Evolutionary conservation across 768 basidiomycete species (phyloP).

Genomic region (Cubamyces lactineus): DNA sequence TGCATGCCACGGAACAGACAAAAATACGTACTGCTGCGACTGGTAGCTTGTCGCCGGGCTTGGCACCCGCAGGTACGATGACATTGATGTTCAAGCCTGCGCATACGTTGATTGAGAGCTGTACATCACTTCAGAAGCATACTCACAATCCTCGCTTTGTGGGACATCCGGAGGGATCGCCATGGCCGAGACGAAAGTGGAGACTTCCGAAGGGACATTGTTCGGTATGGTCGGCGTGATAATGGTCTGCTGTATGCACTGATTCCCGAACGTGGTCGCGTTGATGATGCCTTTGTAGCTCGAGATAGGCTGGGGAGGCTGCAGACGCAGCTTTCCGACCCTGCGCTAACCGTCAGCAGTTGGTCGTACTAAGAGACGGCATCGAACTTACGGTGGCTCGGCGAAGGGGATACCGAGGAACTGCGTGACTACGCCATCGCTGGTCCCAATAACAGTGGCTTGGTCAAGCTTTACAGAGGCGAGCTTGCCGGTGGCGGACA

Average conservation of each 20-base stretch:
- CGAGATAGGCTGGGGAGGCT: slow-evolving; percentile 43
- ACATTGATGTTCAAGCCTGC: slow-evolving; percentile 58
- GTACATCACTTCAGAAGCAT: neutral
- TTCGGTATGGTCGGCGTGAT: slow-evolving; percentile 40
- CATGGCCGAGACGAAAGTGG: slow-evolving; percentile 21
- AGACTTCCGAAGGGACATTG: slow-evolving; percentile 40
- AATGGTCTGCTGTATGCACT: slow-evolving; percentile 50
- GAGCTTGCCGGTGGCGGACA: too few species aligned
- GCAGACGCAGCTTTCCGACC: slow-evolving; percentile 45
- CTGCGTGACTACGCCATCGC: slow-evolving; percentile 37
- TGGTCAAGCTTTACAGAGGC: slow-evolving; percentile 44
- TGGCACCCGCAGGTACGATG: slow-evolving; percentile 46
- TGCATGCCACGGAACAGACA: neutral
- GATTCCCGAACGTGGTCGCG: slow-evolving; percentile 46
- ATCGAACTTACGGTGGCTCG: slow-evolving; percentile 38
- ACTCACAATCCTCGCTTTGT: slow-evolving; percentile 19
- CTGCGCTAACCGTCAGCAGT: slow-evolving; percentile 26
- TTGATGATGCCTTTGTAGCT: slow-evolving; percentile 41
- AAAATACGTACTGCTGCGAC: slow-evolving; percentile 51
- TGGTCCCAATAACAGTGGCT: slow-evolving; percentile 48
- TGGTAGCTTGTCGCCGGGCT: slow-evolving; percentile 48
- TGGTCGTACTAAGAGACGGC: neutral
- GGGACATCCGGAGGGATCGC: neutral
- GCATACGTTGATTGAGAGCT: neutral
- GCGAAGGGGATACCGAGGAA: slow-evolving; percentile 54